A percentile compares a stretch with the other conserved stretches of the same genome.
phyloP scores from a whole-genome alignment of 75 land plant species.

The Cupressus sempervirens region DNA sequence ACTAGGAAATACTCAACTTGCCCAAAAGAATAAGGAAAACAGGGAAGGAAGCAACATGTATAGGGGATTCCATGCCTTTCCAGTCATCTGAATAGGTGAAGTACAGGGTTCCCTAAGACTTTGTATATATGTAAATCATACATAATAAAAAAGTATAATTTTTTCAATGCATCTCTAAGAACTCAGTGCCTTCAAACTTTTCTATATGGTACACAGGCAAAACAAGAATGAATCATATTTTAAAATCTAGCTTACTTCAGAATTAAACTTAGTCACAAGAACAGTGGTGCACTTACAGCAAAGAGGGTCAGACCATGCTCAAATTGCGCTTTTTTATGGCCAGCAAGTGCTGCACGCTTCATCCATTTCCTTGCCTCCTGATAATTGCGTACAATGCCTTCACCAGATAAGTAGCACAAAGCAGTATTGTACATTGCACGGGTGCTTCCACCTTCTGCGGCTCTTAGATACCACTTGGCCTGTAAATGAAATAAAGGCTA shows the following conservation, averaged over 20 bases:
- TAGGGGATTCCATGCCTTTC: too few species aligned
- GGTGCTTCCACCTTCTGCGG: conserved; percentile 86
- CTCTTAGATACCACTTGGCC: conserved; percentile 82
- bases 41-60: too few species aligned
- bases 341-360: conserved; percentile 76
- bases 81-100: too few species aligned
- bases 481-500: conserved; percentile 17
- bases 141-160: too few species aligned
- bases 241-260: neutral
- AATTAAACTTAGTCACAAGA: neutral
- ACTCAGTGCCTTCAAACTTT: too few species aligned
- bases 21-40: too few species aligned
- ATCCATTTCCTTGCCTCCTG: conserved; percentile 71
- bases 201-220: too few species aligned
- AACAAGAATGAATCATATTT: neutral
- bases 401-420: conserved; percentile 65
- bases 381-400: conserved; percentile 47
- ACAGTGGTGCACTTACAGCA: conserved; percentile 39
- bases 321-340: conserved; percentile 80
- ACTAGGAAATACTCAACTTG: too few species aligned
- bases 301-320: conserved; percentile 85
- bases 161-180: neutral
- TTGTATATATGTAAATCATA: too few species aligned
- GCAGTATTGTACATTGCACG: conserved; percentile 87
- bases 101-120: too few species aligned